A percentile compares a stretch with the other conserved stretches of the same genome.
phyloP scores from a whole-genome alignment of 2,329 filamentous ascomycete genomes.

The Byssothecium circinans region DNA sequence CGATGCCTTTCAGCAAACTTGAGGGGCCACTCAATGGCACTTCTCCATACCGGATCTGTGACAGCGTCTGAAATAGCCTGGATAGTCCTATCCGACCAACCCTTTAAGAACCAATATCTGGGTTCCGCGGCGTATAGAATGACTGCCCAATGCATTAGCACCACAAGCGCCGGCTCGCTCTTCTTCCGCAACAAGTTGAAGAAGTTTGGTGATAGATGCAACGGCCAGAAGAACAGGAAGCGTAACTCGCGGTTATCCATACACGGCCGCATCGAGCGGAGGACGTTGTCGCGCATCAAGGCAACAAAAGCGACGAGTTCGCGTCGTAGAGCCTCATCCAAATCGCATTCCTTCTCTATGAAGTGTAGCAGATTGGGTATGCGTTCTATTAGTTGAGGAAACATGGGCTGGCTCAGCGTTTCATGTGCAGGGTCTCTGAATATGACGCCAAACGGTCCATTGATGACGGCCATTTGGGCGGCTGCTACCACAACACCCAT shows the following conservation, averaged over 20 bases:
- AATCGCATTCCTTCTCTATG: conserved; percentile 22
- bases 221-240: conserved; percentile 44
- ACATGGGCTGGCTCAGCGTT: conserved; percentile 31
- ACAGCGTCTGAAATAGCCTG: conserved; percentile 22
- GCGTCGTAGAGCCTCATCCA: conserved; percentile 20
- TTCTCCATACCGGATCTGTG: conserved; percentile 27
- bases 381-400: conserved; percentile 24
- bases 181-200: conserved; percentile 32
- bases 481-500: conserved; percentile 34
- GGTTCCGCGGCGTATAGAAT: conserved; percentile 38
- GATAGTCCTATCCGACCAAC: conserved; percentile 36
- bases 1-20: conserved; percentile 17
- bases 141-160: conserved; percentile 45
- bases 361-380: conserved; percentile 23
- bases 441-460: conserved; percentile 29
- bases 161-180: conserved; percentile 39
- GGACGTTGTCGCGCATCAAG: conserved; percentile 23
- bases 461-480: conserved; percentile 18
- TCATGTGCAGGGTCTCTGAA: conserved; percentile 20
- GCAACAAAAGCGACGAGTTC: conserved; percentile 19
- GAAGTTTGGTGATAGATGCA: conserved; percentile 38
- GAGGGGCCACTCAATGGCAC: conserved; percentile 29
- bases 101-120: conserved; percentile 45
- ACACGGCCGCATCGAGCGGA: conserved; percentile 22
- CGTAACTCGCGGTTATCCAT: conserved; percentile 39